Base-by-base conservation (phyloP, 2,329 filamentous ascomycete genomes). In the Aspergillus piperis region DNA sequence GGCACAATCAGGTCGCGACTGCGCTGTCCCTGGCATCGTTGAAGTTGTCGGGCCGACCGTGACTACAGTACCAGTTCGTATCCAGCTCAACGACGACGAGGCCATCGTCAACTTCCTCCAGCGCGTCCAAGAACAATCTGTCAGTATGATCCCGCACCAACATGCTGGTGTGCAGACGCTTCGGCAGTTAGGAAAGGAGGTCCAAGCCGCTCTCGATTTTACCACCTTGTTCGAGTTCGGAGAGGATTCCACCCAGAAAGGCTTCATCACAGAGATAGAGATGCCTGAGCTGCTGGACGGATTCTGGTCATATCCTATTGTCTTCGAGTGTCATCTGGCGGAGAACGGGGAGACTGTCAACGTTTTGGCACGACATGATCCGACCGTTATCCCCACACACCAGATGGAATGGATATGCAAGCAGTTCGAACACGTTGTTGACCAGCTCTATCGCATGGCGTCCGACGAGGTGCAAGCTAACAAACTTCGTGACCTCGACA, bases 81-180 rank as follows among this genome's bases (percentile, higher is more conserved):
- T 66, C 8, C 11, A 11, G 8, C 11, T 64, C 8, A 3, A 52
- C 7, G 19, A 42, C 3, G 30, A 36, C 0, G 3, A 25, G 2
- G 72, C 73, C 19, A 70, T 75, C 1, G 68, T 72, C 0, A 78
- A 83, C 39, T 87, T 82, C 61, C 73, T 88, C 5, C 77, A 82
- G 41, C 71, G 75, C 2, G 78, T 88, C 3, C 85, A 88, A 47
- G 73, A 81, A 32, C 79, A 82, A 59, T 82, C 80, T 0, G 75
- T 84, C 0, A 73, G 77, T 5, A 80, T 84, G 58, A 86, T 87
- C 2, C 81, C 83, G 0, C 82, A 86, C 65, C 84, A 89, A 72
- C 85, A 89, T 17, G 38, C 38, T 6, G 38, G 38, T 17, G 38
- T 41, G n/a, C 38, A 41, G 15, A 41, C n/a, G 7, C 38, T 41